Evolutionary conservation across 2,329 filamentous ascomycete genomes (phyloP), one percentile per base, ranked within the genome.

Genomic region (Fusarium nisikadoi): DNA sequence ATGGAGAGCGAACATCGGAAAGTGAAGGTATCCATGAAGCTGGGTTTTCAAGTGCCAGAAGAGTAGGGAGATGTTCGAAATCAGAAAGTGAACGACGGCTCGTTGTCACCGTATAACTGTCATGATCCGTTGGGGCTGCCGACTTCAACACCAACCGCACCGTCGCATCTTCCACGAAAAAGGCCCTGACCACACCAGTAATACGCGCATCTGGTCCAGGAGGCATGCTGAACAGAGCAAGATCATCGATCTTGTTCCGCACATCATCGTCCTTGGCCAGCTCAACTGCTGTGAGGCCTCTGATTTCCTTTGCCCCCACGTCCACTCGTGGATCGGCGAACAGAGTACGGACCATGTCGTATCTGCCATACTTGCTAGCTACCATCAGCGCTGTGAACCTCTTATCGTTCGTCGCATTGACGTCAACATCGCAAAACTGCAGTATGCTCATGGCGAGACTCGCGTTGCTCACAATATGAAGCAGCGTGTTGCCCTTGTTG

Each of bases 201-300:
- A 95, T 95, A 29, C 95, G 90, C 8, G 92, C 92, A 74, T 97
- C 94, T 19, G 88, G 86, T 16, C 90, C 91, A 9, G 93, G 86
- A 3, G 89, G 86, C 79, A 91, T 90, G 25, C 93, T 93, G 72
- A 99, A 92, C 14, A 99, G 84, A 3, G 95, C 92, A 70, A 99
- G 86, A 80, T 99, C 96, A 79, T 99, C 96, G 71, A 99, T 98
- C 75, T 94, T 92, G 82, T 98, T 99, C 42, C 96, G 90, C 31
- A 99, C 93, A 75, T 99, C 96, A 79, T 99, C 96, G 77, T 99
- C 97, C 80, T 99, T 99, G 54, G 97, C 96, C 50, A 99, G 87
- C 81, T 99, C 96, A 11, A 98, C 94, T 12, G 96, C 96, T 12
- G 95, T 98, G 75, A 99, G 86, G 0, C 96, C 96, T 65, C 96